Evolutionary conservation across 306 rosid genomes (phyloP), one percentile per base, ranked within the genome.

Genomic region (Mucuna pruriens): DNA sequence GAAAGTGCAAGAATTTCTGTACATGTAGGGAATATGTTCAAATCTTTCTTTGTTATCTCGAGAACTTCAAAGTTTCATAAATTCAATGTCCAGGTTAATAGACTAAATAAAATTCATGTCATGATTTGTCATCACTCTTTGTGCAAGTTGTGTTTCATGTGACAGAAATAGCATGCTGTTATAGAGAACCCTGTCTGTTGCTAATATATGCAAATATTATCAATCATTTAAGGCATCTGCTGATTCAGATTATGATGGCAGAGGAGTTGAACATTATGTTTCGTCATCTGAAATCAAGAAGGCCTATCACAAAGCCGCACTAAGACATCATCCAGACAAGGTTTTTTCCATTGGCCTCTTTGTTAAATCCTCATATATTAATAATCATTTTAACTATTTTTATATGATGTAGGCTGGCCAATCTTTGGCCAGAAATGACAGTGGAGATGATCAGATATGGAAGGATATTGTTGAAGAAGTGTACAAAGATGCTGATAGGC

Each of bases 301-400:
- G 33, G 72, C 72, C 72, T 66, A 66, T 66, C 72, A 66, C 72
- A 66, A 39, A 66, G 72, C 72, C 0, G 72, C 72, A 66, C 72
- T 66, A 4, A 66, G 51, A 11, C 72, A 66, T 66, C 72, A 66
- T 22, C 72, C 72, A 0, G 72, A 66, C 51, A 66, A 66, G 72
- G 72, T 66, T 66, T 29, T 39, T 66, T 65, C n/a, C n/a, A 36
- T 36, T 65, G 45, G 48, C 5, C 49, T 66, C 51, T 66, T 39
- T 19, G 72, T 39, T 66, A 66, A 39, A 39, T 39, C 17, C 72
- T 66, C 72, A 66, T 66, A 39, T 16, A 65, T 36, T 10, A 34
- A 17, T 3, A 65, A 36, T 65, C 71, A 65, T 38, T 65, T 17
- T 65, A 66, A 66, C 71, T 65, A 7, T 36, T 17, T 65, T 10